phyloP scores from a whole-genome alignment of 208 protist genomes.

The Porcisia deanei region DNA sequence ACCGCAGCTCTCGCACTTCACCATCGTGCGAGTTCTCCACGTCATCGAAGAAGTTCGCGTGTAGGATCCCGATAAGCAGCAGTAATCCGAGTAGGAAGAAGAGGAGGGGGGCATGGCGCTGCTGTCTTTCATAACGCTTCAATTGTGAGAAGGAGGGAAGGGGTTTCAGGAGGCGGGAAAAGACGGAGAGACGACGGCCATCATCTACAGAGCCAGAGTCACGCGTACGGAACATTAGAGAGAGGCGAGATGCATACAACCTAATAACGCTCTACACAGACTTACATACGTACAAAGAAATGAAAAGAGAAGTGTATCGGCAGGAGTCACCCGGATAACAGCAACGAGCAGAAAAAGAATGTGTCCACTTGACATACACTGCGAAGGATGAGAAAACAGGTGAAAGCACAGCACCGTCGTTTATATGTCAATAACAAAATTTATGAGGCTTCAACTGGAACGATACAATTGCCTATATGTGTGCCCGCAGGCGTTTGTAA shows the following conservation, averaged over 20 bases:
- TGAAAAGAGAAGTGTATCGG: too few relatives aligned
- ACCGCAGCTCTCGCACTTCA: slow-evolving; percentile 8
- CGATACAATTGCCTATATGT: too few relatives aligned
- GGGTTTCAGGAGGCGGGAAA: neutral
- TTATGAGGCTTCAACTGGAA: too few relatives aligned
- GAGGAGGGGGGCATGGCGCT: slow-evolving; percentile 27
- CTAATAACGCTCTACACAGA: neutral
- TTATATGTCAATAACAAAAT: too few relatives aligned
- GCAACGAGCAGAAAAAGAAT: too few relatives aligned
- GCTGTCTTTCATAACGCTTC: slow-evolving; percentile 9
- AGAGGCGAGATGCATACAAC: neutral
- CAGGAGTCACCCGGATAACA: too few relatives aligned
- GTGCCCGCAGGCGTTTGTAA: too few relatives aligned
- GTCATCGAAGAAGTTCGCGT: slow-evolving; percentile 16
- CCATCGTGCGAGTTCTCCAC: slow-evolving; percentile 17
- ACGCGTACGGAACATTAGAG: neutral
- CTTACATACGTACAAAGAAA: neutral
- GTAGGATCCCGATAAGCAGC: slow-evolving; percentile 11
- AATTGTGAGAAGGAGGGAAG: neutral
- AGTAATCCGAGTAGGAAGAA: slow-evolving; percentile 25
- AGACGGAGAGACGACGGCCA: neutral
- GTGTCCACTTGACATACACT: too few relatives aligned
- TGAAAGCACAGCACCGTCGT: too few relatives aligned
- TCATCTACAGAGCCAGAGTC: neutral
- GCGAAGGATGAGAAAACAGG: too few relatives aligned